Base-by-base conservation (phyloP, 2,329 filamentous ascomycete species). In the Thielaviopsis punctulata region DNA sequence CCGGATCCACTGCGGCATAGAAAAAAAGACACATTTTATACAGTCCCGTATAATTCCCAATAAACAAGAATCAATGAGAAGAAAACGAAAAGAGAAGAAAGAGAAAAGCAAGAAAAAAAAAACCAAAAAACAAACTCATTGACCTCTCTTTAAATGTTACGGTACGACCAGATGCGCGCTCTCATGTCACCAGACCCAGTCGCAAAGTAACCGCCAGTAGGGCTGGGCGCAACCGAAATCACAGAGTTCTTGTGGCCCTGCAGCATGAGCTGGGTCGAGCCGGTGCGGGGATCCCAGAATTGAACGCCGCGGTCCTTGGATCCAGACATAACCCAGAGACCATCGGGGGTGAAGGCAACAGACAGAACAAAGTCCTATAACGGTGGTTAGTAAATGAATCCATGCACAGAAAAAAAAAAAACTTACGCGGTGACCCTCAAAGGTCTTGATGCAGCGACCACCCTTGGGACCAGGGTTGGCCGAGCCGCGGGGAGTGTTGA, bases 241-340 rank as follows among this genome's bases (percentile, higher is more conserved):
- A 98, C 92, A 10, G 87, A 95, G 69, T 96, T 96, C 75, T 96
- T 96, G 66, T 98, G 92, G 23, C 92, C 92, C 67, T 96, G 92
- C 56, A 98, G 77, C 92, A 96, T 96, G 65, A 98, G 83, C 69
- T 96, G 90, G 1, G 90, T 93, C 59, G 86, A 83, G 33, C 90
- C 92, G 19, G 88, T 95, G 61, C 83, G 78, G 19, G 92, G 90
- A 63, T 98, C 90, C 92, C 92, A 98, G 73, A 98, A 96, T 64
- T 96, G 92, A 21, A 98, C 92, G 48, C 92, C 90, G 49, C 92
- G 80, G 63, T 98, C 92, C 72, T 98, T 98, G 56, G 88, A 95
- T 45, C 92, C 92, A 57, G 87, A 95, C 68, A 98, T 83, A 53
- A 98, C 90, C 92, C 92, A 98, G 61, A 83, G 79, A 57, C 86